phyloP scores from a whole-genome alignment of 1,284 basidiomycete species.

The Peniophora sp. region DNA sequence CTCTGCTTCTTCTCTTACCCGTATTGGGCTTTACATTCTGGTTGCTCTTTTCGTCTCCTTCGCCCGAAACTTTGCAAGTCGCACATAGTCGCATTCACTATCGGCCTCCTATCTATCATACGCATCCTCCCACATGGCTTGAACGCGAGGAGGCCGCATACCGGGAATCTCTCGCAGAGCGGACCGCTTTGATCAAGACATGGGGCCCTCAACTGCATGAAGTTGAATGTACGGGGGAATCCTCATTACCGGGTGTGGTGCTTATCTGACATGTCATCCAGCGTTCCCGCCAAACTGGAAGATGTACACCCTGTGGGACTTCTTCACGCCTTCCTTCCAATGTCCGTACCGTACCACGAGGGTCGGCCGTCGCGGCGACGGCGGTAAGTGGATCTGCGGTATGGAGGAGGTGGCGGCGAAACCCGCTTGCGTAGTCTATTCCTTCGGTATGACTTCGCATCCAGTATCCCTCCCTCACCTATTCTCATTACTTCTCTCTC shows the following conservation, averaged over 20 bases:
- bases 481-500: constrained; percentile 1
- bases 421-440: constrained; percentile 38
- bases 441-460: constrained; percentile 32
- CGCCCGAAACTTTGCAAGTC: neutral
- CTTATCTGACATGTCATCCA: neutral
- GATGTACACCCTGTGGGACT: constrained; percentile 26
- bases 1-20: neutral
- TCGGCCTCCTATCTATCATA: neutral
- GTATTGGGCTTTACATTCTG: neutral
- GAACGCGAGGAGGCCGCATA: neutral
- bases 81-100: neutral
- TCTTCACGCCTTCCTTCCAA: constrained; percentile 37
- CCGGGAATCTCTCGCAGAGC: neutral
- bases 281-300: neutral
- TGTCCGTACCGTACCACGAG: constrained; percentile 39
- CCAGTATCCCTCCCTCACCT: neutral
- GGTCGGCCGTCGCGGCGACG: constrained; percentile 39
- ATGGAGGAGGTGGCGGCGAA: constrained; percentile 34
- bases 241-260: neutral
- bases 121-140: neutral
- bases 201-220: neutral
- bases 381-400: constrained; percentile 47
- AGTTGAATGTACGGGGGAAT: neutral
- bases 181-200: neutral
- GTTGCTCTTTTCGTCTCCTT: neutral